Evolutionary conservation across 306 rosid species (phyloP).

Genomic region (Biancaea sappan): DNA sequence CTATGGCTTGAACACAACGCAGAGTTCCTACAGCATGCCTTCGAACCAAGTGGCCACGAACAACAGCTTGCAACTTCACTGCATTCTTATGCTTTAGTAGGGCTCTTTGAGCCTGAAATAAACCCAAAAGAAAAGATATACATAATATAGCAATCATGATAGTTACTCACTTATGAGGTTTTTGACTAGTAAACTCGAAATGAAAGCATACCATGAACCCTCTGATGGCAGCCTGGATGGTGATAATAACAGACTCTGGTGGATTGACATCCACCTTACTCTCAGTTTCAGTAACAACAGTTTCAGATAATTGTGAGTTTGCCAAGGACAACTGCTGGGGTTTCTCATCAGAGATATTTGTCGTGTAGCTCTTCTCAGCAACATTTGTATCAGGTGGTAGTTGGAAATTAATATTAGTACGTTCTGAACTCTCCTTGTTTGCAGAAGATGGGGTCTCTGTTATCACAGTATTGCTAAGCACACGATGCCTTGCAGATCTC

Average conservation of each 20-base stretch:
- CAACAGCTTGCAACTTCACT: conserved; percentile 91
- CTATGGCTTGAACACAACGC: conserved; percentile 86
- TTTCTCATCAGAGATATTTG: conserved; percentile 58
- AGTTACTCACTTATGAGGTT: conserved; percentile 13
- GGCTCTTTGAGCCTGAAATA: conserved; percentile 63
- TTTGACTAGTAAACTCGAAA: conserved; percentile 15
- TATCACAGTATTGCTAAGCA: conserved; percentile 83
- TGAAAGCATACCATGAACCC: conserved; percentile 67
- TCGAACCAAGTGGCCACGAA: conserved; percentile 93
- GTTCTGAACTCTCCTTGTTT: conserved; percentile 69
- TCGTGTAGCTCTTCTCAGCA: conserved; percentile 56
- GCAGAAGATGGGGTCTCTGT: conserved; percentile 57
- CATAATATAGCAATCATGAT: neutral
- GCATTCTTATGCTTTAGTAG: conserved; percentile 55
- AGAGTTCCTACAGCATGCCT: conserved; percentile 89
- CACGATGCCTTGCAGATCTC: conserved; percentile 82
- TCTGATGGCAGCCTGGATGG: conserved; percentile 78
- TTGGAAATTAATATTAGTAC: conserved; percentile 48
- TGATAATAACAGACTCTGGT: conserved; percentile 63
- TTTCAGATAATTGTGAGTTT: conserved; percentile 46
- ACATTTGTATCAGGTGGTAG: conserved; percentile 45
- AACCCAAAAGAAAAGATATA: conserved; percentile 15
- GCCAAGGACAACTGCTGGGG: conserved; percentile 45
- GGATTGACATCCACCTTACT: conserved; percentile 42
- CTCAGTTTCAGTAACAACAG: conserved; percentile 46